Percentiles rank a stretch among this genome's conserved stretches.
Evolutionary conservation across 139 green algal species (phyloP).

Genomic region (Coccomyxa sp.): DNA sequence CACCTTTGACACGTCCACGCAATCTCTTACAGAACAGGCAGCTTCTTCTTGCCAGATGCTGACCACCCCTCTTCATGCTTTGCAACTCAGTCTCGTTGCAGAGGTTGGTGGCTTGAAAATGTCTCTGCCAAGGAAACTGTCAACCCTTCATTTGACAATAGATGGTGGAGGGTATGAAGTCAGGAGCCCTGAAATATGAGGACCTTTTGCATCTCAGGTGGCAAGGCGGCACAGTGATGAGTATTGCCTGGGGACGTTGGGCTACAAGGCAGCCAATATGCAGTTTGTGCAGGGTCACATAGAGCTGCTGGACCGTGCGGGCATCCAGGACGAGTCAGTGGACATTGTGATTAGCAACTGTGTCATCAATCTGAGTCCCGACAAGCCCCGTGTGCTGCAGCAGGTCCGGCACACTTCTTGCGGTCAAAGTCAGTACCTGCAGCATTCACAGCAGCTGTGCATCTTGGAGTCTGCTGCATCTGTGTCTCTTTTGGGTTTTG

Average conservation of each 20-base stretch:
- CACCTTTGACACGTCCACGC: not conserved
- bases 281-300: constrained; percentile 84
- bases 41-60: not conserved
- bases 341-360: constrained; percentile 97
- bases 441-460: no score
- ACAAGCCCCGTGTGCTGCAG: constrained; percentile 65
- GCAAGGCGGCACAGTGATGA: constrained; percentile 60
- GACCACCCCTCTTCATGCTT: not conserved
- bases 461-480: constrained; percentile 77
- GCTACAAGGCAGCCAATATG: constrained; percentile 81
- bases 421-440: no score
- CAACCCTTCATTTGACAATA: no score
- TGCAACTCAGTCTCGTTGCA: not conserved
- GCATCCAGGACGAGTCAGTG: constrained; percentile 62
- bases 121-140: no score
- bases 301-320: constrained; percentile 78
- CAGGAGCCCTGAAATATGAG: constrained; percentile 33
- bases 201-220: constrained; percentile 37
- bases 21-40: not conserved
- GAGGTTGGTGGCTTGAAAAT: not conserved
- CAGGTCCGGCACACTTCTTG: no score
- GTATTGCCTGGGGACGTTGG: constrained; percentile 61
- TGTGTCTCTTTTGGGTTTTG: constrained; percentile 65
- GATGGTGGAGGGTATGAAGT: constrained; percentile 27
- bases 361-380: constrained; percentile 87